These are phyloP conservation scores for Hortaea sp. DNA, from an alignment of 2,329 filamentous ascomycete species.

Conservation along the genomic window DNA sequence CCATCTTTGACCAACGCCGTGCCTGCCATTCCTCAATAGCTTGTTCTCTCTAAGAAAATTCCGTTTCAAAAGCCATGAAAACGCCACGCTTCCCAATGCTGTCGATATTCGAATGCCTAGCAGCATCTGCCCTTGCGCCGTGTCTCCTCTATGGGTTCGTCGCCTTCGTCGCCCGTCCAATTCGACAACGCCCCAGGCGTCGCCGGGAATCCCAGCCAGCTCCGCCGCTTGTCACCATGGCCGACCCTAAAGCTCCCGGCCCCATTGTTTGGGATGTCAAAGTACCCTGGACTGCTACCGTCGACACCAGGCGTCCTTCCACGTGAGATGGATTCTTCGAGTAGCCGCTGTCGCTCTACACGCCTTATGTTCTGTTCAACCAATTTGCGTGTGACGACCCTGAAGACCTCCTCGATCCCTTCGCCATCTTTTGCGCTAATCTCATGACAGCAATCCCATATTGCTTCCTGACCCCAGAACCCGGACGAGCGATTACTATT, in stretches of 20 bases:
- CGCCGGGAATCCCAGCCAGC: constrained; percentile 54
- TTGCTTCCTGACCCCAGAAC: constrained; percentile 76
- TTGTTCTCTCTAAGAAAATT: too few relatives aligned
- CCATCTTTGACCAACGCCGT: too few relatives aligned
- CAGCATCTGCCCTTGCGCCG: constrained; percentile 4
- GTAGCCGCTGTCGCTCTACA: constrained; percentile 40
- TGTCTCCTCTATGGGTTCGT: background rate
- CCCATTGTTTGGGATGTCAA: constrained; percentile 37
- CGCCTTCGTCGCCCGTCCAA: constrained; percentile 7
- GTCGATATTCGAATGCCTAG: background rate
- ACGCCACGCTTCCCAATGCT: background rate
- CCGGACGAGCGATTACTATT: constrained; percentile 51
- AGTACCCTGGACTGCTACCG: constrained; percentile 31
- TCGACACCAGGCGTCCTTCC: constrained; percentile 37
- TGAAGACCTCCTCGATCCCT: constrained; percentile 92
- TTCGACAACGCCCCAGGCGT: constrained; percentile 23
- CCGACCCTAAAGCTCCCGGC: constrained; percentile 52
- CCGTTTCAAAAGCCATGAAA: too few relatives aligned
- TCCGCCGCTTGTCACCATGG: constrained; percentile 51
- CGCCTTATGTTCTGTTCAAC: constrained; percentile 59
- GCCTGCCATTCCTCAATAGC: too few relatives aligned
- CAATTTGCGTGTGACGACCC: constrained; percentile 75
- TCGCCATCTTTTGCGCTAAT: constrained; percentile 90
- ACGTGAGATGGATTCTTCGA: constrained; percentile 28
- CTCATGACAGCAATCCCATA: constrained; percentile 96